Percentiles rank a stretch among this genome's conserved stretches.
Conservation (phyloP, 768 basidiomycete species). For the Flagelloscypha sp. region DNA sequence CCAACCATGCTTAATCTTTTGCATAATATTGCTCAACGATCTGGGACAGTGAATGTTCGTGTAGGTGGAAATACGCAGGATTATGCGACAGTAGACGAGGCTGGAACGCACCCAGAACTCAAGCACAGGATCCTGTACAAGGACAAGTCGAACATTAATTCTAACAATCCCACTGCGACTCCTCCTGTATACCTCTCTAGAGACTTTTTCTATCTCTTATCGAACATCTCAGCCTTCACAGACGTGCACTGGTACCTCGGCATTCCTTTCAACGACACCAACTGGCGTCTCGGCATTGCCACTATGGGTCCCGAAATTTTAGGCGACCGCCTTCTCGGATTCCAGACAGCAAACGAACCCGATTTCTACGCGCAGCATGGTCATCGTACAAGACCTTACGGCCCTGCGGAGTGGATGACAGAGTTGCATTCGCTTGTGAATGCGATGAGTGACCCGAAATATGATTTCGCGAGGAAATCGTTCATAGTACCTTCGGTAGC, state of each 20-base stretch:
- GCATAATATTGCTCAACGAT: constrained; percentile 55
- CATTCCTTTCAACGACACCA: constrained; percentile 61
- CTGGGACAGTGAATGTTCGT: constrained; percentile 55
- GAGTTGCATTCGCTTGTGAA: too few relatives aligned
- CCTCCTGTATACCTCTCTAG: constrained; percentile 55
- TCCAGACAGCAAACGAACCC: constrained; percentile 73
- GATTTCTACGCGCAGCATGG: constrained; percentile 50
- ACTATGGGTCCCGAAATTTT: constrained; percentile 52
- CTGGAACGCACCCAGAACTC: too few relatives aligned
- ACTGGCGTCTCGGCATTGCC: constrained; percentile 43
- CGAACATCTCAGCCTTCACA: constrained; percentile 48
- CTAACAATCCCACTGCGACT: too few relatives aligned
- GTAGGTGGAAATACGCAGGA: constrained; percentile 82
- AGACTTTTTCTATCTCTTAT: constrained; percentile 60
- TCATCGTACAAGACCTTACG: constrained; percentile 24
- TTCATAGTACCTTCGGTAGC: too few relatives aligned
- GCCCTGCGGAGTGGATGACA: too few relatives aligned
- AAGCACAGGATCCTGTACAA: too few relatives aligned
- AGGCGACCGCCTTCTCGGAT: constrained; percentile 57
- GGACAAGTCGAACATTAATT: too few relatives aligned
- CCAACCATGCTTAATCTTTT: constrained; percentile 67
- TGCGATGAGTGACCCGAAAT: constrained; percentile 36
- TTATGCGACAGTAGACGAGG: constrained; percentile 31
- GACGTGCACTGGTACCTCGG: constrained; percentile 60
- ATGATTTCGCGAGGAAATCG: constrained; percentile 31